Conservation (phyloP, 805 yeast species). For the Allodekkera sacchari region DNA sequence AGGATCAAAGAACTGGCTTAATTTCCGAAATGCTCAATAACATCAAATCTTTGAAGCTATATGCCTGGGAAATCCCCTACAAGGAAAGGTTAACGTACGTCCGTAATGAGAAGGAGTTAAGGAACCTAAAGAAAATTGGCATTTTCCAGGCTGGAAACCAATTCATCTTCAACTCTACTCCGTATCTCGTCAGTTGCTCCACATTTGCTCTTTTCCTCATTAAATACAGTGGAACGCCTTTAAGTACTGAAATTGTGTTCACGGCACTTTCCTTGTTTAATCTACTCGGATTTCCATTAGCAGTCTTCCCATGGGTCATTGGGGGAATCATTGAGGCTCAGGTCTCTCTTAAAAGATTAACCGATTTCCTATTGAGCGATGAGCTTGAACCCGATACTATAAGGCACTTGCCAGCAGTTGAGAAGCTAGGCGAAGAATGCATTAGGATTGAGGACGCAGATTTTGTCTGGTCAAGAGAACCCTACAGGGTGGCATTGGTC, state of each 20-base stretch:
- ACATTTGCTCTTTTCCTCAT: conserved; percentile 75
- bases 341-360: conserved; percentile 70
- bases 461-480: conserved; percentile 71
- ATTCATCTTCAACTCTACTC: conserved; percentile 80
- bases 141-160: conserved; percentile 58
- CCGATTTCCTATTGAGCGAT: conserved; percentile 59
- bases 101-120: conserved; percentile 81
- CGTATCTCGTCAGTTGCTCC: conserved; percentile 80
- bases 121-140: conserved; percentile 68
- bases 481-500: conserved; percentile 50
- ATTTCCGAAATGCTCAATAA: conserved; percentile 84
- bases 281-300: conserved; percentile 82
- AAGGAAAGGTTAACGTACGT: conserved; percentile 64
- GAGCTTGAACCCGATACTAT: conserved; percentile 75
- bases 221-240: conserved; percentile 45
- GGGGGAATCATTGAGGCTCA: conserved; percentile 83
- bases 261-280: conserved; percentile 87
- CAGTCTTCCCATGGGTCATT: conserved; percentile 85
- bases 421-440: conserved; percentile 56
- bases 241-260: conserved; percentile 85
- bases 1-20: conserved; percentile 87
- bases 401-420: conserved; percentile 37
- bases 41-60: conserved; percentile 84
- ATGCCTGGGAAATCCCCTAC: conserved; percentile 94
- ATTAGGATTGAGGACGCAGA: conserved; percentile 58